phyloP scores from a whole-genome alignment of 176 grass and related monocot species.

The Oryza coarctata region DNA sequence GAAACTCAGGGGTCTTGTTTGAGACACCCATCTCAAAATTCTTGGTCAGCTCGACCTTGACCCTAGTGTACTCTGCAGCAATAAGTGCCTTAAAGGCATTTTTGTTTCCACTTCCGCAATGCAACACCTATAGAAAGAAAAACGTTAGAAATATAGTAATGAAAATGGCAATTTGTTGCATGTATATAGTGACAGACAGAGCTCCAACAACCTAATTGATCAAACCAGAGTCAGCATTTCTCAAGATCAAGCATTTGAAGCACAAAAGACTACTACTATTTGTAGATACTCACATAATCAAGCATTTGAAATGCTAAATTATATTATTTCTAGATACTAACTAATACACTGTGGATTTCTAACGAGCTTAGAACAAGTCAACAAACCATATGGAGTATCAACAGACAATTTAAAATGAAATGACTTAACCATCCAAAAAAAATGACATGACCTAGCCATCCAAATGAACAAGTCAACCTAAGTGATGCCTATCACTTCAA shows the following conservation, averaged over 20 bases:
- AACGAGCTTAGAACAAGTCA: not conserved
- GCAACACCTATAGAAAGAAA: constrained; percentile 47
- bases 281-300: not conserved
- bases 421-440: not conserved
- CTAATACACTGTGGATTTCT: not conserved
- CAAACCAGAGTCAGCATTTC: not conserved
- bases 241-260: not conserved
- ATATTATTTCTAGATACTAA: not conserved
- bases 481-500: no score
- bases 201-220: not conserved
- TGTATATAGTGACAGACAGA: no score
- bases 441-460: not conserved
- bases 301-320: not conserved
- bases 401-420: not conserved
- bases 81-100: constrained; percentile 92
- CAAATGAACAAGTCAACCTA: no score
- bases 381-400: not conserved
- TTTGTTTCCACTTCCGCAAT: constrained; percentile 61
- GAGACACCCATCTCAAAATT: constrained; percentile 91
- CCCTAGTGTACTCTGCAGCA: constrained; percentile 77
- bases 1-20: constrained; percentile 92
- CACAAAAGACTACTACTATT: not conserved
- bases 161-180: not conserved
- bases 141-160: not conserved
- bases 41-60: constrained; percentile 73